Conservation (phyloP, 2,329 filamentous ascomycete genomes). For the Mycogone perniciosa region DNA sequence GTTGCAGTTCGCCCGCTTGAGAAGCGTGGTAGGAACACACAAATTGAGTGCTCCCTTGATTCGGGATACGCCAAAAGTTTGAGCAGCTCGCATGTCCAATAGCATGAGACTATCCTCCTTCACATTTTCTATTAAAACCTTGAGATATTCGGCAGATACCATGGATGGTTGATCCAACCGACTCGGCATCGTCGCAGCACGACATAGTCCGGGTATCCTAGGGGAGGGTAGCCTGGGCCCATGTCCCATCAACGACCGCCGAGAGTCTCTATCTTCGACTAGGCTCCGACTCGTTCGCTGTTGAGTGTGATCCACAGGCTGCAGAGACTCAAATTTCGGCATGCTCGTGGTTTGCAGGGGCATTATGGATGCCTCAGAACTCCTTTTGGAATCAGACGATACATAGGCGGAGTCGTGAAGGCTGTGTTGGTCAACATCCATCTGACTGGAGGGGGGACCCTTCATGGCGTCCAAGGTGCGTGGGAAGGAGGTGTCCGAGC, state of each 20-base stretch:
- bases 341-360: conserved; percentile 34
- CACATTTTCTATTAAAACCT: conserved; percentile 45
- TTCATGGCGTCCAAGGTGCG: conserved; percentile 19
- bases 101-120: conserved; percentile 51
- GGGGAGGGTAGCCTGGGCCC: conserved; percentile 34
- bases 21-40: conserved; percentile 87
- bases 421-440: conserved; percentile 42
- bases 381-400: conserved; percentile 49
- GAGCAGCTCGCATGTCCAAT: conserved; percentile 79
- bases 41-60: conserved; percentile 81
- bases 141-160: conserved; percentile 49
- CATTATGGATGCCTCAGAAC: conserved; percentile 42
- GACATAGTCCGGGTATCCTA: conserved; percentile 19
- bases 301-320: conserved; percentile 23
- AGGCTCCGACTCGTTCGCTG: conserved; percentile 30
- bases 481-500: conserved; percentile 28
- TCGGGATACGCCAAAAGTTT: conserved; percentile 69
- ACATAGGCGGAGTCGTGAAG: conserved; percentile 49
- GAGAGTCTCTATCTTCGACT: conserved; percentile 46
- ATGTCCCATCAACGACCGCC: conserved; percentile 48
- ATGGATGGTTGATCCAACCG: conserved; percentile 44
- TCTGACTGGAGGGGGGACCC: conserved; percentile 22
- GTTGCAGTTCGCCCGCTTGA: conserved; percentile 88
- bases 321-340: conserved; percentile 37
- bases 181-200: conserved; percentile 48